phyloP scores from a whole-genome alignment of 139 green algal species.

The Chlamydomonas sphaeroides region DNA sequence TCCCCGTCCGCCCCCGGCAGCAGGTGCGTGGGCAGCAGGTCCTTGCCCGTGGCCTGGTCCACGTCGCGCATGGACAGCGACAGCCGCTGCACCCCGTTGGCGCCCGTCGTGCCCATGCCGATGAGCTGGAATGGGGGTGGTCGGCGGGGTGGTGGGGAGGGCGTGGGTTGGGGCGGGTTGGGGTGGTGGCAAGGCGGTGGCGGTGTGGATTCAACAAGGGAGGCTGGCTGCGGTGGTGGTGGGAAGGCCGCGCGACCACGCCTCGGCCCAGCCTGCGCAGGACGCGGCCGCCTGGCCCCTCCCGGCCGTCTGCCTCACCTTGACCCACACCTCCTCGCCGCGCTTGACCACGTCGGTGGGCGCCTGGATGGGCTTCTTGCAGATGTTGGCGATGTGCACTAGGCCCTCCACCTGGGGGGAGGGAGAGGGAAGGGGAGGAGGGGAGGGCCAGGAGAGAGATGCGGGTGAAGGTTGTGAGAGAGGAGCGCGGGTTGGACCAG shows the following conservation, averaged over 20 bases:
- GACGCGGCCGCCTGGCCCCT: too few relatives aligned
- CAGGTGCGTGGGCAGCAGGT: slow-evolving; percentile 74
- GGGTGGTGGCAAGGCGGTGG: background rate
- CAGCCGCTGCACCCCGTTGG: slow-evolving; percentile 66
- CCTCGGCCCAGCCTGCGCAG: too few relatives aligned
- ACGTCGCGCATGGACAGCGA: slow-evolving; percentile 94
- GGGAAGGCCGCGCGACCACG: too few relatives aligned
- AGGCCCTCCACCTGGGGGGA: slow-evolving; percentile 85
- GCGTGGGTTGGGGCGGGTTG: background rate
- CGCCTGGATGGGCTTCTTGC: slow-evolving; percentile 65
- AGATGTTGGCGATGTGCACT: slow-evolving; percentile 93
- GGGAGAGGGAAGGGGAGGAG: background rate
- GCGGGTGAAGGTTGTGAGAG: too few relatives aligned
- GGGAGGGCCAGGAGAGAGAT: background rate
- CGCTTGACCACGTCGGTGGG: slow-evolving; percentile 83
- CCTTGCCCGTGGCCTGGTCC: slow-evolving; percentile 84
- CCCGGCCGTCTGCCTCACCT: too few relatives aligned
- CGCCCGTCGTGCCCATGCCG: slow-evolving; percentile 27
- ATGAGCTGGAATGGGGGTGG: slow-evolving; percentile 8
- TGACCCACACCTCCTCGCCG: slow-evolving; percentile 87
- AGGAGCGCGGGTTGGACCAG: too few relatives aligned
- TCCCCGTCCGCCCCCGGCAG: slow-evolving; percentile 36
- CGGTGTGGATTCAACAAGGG: background rate
- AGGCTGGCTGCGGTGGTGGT: too few relatives aligned
- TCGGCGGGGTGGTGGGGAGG: background rate